These are phyloP conservation scores for Mycena sp. DNA, from an alignment of 1,284 basidiomycete genomes.

Conservation along the genomic window DNA sequence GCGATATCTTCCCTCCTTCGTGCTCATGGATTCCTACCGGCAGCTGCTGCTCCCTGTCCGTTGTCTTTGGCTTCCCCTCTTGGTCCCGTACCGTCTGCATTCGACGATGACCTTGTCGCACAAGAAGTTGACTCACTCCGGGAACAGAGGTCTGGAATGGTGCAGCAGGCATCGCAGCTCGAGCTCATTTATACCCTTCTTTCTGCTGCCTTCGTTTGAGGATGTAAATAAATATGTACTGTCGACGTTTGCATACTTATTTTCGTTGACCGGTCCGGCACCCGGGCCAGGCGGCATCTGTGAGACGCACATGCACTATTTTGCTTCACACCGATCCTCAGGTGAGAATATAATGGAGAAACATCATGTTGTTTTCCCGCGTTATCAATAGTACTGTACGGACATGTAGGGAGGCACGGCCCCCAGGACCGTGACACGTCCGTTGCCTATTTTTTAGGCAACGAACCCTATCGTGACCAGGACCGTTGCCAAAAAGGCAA, in stretches of 20 bases:
- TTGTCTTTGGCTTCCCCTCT: slow-evolving; percentile 57
- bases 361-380: slow-evolving; percentile 23
- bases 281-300: too few species aligned
- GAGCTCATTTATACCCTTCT: slow-evolving; percentile 74
- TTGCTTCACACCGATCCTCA: not conserved
- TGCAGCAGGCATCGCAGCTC: slow-evolving; percentile 76
- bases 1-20: slow-evolving; percentile 80
- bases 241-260: not conserved
- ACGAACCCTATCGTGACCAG: too few species aligned
- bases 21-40: slow-evolving; percentile 58
- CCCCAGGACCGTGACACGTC: too few species aligned
- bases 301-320: not conserved
- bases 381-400: too few species aligned
- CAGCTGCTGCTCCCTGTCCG: slow-evolving; percentile 42
- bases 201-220: slow-evolving; percentile 14
- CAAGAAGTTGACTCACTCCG: slow-evolving; percentile 80
- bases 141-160: slow-evolving; percentile 86
- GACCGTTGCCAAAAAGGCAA: too few species aligned
- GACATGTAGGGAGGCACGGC: too few species aligned
- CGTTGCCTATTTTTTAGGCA: too few species aligned
- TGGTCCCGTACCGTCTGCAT: slow-evolving; percentile 59
- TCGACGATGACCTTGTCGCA: slow-evolving; percentile 69
- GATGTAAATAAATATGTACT: not conserved
- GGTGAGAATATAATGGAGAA: not conserved
- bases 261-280: not conserved